Base-by-base conservation (phyloP, 768 basidiomycete genomes). In the Asterophora lycoperdoides region DNA sequence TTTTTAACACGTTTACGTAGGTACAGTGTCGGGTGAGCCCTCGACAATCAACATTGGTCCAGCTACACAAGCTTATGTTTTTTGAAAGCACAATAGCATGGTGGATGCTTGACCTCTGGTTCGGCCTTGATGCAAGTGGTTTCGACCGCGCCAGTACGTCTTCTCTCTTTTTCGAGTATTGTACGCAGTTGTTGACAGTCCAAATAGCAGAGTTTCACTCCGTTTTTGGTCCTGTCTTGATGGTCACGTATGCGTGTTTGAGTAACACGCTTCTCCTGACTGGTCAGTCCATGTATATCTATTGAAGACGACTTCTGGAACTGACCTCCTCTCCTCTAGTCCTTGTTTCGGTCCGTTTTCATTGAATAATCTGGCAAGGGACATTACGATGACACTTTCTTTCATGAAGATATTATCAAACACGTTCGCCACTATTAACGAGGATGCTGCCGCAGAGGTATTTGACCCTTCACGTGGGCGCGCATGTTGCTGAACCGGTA, bases 21-120 rank as follows among this genome's bases (percentile, higher is more conserved):
- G 14, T 72, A 67, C 37, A 53, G 62, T 13, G 53, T 58, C 38
- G 67, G 67, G 68, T 68, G 41, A 44, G 59, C 54, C 8, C 5
- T 26, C 10, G 8, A 0, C 8, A 20, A 17, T 18, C 3, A 28
- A 26, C 33, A 11, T 2, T 7, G 10, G 5, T 20, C 41, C 37
- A 17, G 6, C 36, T 47, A 38, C 51, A 34, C 32, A 43, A 39
- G 35, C 23, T 10, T 44, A 40, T 48, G 34, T 38, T 32, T 23
- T 23, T 23, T 23, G 23, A 23, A 23, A 66, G 66, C 6, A 56
- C 57, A n/a, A 90, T 94, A 46, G 83, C 86, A 0, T 96, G 92
- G 93, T 95, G 92, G 91, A 89, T 96, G 83, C 75, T 94, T 18
- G 89, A 94, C 60, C 65, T 93, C 8, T 91, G 81, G 80, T 97